Evolutionary conservation across 1,284 basidiomycete species (phyloP).

Genomic region (Ceratobasidium sp.): DNA sequence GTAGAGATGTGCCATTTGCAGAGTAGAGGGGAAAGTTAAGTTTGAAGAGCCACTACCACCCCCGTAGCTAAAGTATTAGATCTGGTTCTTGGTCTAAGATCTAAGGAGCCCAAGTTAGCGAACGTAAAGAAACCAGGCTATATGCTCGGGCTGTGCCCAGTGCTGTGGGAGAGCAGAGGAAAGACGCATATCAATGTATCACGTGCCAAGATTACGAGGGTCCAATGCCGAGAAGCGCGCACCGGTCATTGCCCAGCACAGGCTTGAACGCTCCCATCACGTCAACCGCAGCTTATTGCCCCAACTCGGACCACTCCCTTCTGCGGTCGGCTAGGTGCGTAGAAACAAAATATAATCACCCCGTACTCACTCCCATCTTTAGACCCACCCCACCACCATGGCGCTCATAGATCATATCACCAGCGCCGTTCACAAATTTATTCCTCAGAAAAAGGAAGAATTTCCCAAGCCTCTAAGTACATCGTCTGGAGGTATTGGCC

Average conservation of each 20-base stretch:
- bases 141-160: conserved; percentile 30
- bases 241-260: conserved; percentile 35
- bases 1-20: conserved; percentile 67
- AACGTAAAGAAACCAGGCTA: conserved; percentile 8
- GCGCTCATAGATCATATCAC: conserved; percentile 54
- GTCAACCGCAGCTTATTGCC: conserved; percentile 40
- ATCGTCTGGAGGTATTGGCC: conserved; percentile 66
- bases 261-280: conserved; percentile 27
- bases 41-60: too few relatives aligned
- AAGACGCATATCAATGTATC: neutral
- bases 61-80: too few relatives aligned
- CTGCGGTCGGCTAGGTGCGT: conserved; percentile 29
- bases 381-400: conserved; percentile 46
- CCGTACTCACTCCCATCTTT: neutral
- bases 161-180: conserved; percentile 5
- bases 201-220: conserved; percentile 29
- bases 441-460: conserved; percentile 56
- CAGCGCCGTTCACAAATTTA: conserved; percentile 58
- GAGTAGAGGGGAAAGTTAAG: too few relatives aligned
- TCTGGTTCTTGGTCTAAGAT: too few relatives aligned
- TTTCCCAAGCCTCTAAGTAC: conserved; percentile 52
- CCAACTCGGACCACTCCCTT: neutral
- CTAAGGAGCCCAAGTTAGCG: neutral
- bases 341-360: conserved; percentile 4
- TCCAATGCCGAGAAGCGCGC: conserved; percentile 21